Evolutionary conservation across 441 rosid genomes (phyloP).

Genomic region (Jatropha podagrica): DNA sequence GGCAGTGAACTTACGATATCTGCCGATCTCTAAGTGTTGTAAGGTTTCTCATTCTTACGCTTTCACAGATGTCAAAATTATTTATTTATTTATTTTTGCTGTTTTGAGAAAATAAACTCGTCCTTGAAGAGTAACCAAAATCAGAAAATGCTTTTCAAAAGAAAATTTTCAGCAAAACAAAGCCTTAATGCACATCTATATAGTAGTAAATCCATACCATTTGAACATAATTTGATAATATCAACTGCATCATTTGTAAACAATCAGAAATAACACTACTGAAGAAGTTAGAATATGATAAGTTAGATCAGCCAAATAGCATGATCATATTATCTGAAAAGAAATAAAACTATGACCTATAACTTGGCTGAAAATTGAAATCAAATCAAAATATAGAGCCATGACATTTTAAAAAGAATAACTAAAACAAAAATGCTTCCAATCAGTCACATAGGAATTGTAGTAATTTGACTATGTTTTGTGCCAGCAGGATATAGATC

Average conservation of each 20-base stretch:
- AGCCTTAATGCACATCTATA: not conserved
- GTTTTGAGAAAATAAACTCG: no score
- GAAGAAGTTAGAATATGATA: conserved; percentile 11
- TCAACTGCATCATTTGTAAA: not conserved
- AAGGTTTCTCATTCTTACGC: no score
- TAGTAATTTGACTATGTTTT: not conserved
- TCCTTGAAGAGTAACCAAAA: not conserved
- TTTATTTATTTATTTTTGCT: no score
- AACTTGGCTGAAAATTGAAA: not conserved
- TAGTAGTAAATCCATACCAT: not conserved
- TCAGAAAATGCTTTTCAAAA: not conserved
- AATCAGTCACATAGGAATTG: not conserved
- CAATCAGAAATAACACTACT: not conserved
- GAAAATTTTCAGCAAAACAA: not conserved
- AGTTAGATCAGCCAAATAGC: not conserved
- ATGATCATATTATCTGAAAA: no score
- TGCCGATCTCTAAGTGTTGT: no score
- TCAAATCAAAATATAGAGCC: not conserved
- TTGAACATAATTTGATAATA: not conserved
- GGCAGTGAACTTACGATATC: no score
- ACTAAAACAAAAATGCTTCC: not conserved
- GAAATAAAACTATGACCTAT: no score
- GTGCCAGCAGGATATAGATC: not conserved
- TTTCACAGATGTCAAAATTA: no score
- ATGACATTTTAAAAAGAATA: not conserved